A percentile compares a stretch with the other conserved stretches of the same genome.
Evolutionary conservation across 768 basidiomycete genomes (phyloP).

Genomic region (Tricholoma sp.): DNA sequence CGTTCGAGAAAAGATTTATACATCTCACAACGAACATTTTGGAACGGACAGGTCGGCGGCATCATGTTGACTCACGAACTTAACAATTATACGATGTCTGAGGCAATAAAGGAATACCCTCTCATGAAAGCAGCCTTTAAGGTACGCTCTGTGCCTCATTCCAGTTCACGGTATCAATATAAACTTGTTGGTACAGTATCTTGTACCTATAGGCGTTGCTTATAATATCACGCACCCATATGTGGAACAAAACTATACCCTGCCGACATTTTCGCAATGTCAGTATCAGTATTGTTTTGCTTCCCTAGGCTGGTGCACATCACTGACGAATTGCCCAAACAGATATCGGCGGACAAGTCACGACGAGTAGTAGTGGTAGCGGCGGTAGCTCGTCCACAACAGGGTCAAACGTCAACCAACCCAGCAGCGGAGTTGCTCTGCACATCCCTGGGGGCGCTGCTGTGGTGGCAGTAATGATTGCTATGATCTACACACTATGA

Average conservation of each 20-base stretch:
- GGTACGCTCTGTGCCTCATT: constrained; percentile 22
- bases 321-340: not conserved
- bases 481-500: not conserved
- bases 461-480: not conserved
- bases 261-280: constrained; percentile 47
- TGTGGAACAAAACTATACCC: constrained; percentile 37
- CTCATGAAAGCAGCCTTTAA: constrained; percentile 40
- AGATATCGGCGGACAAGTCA: not conserved
- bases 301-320: not conserved
- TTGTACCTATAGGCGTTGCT: constrained; percentile 51
- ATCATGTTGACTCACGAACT: constrained; percentile 58
- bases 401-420: not conserved
- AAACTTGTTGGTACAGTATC: constrained; percentile 21
- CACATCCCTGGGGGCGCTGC: not conserved
- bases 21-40: not conserved
- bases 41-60: constrained; percentile 32
- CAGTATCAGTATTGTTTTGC: not conserved
- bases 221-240: constrained; percentile 50
- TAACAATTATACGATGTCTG: constrained; percentile 57
- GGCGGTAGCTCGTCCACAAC: not conserved
- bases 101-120: constrained; percentile 48
- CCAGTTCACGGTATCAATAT: not conserved
- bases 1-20: constrained; percentile 1
- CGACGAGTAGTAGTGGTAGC: not conserved
- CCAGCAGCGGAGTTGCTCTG: not conserved